phyloP scores from a whole-genome alignment of 352 stramenopile genomes.

The Phytopythium delawarense region DNA sequence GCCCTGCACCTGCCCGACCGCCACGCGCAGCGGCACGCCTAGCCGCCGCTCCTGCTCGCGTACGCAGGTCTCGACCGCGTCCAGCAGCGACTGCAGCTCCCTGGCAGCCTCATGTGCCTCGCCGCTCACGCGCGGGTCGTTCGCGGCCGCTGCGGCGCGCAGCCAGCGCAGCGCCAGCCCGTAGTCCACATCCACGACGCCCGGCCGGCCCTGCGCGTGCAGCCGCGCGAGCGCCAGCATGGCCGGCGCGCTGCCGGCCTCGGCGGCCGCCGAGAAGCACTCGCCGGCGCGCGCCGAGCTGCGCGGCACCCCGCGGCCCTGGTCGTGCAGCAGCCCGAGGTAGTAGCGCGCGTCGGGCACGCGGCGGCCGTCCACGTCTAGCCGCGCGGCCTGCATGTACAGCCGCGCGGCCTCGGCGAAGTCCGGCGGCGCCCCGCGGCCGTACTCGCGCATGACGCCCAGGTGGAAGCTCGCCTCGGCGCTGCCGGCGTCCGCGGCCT shows the following conservation, averaged over 20 bases:
- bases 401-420: slow-evolving; percentile 29
- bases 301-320: slow-evolving; percentile 38
- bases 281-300: slow-evolving; percentile 26
- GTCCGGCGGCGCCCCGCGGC: slow-evolving; percentile 29
- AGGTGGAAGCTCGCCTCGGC: slow-evolving; percentile 32
- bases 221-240: slow-evolving; percentile 56
- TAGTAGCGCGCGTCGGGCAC: slow-evolving; percentile 54
- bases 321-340: slow-evolving; percentile 38
- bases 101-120: slow-evolving; percentile 16
- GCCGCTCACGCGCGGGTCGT: slow-evolving; percentile 27
- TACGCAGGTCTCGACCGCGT: slow-evolving; percentile 36
- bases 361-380: slow-evolving; percentile 10
- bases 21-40: slow-evolving; percentile 36
- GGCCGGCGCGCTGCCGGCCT: slow-evolving; percentile 29
- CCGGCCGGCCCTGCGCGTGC: slow-evolving; percentile 30
- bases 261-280: slow-evolving; percentile 38
- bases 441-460: slow-evolving; percentile 52
- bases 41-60: slow-evolving; percentile 34
- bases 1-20: slow-evolving; percentile 15
- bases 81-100: slow-evolving; percentile 39
- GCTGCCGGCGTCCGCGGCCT: slow-evolving; percentile 19
- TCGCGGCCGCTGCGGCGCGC: slow-evolving; percentile 21
- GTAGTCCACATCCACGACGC: slow-evolving; percentile 33
- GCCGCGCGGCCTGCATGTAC: slow-evolving; percentile 23
- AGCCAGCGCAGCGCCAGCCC: slow-evolving; percentile 42